Conservation (phyloP, 2,329 filamentous ascomycete genomes). For the Diaporthe humulicola region DNA sequence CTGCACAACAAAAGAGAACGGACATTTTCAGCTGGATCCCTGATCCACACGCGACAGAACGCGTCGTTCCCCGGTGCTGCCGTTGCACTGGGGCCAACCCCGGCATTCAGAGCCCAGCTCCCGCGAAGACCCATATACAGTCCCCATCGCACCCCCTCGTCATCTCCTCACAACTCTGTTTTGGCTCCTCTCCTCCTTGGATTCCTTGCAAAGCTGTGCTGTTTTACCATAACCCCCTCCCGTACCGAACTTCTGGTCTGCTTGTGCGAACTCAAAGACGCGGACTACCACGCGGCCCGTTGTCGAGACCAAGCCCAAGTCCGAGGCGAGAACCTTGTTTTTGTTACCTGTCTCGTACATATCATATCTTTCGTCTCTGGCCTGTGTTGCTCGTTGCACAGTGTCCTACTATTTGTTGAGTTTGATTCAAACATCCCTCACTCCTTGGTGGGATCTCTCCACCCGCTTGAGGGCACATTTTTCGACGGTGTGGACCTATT, state of each 20-base stretch:
- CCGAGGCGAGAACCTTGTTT: conserved; percentile 25
- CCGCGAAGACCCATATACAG: conserved; percentile 30
- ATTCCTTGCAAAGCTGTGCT: conserved; percentile 26
- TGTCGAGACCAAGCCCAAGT: conserved; percentile 2
- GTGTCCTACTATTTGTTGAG: conserved; percentile 7
- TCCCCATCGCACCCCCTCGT: conserved; percentile 29
- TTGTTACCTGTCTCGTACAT: neutral
- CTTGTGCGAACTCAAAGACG: conserved; percentile 12
- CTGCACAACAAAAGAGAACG: conserved; percentile 20
- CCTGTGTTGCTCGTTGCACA: conserved; percentile 11
- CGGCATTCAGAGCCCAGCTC: conserved; percentile 27
- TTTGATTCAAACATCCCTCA: conserved; percentile 9
- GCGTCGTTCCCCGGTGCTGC: conserved; percentile 24
- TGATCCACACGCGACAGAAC: conserved; percentile 35
- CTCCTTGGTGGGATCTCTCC: conserved; percentile 18
- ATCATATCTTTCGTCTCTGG: conserved; percentile 17
- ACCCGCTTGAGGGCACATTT: neutral
- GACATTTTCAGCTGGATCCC: conserved; percentile 26
- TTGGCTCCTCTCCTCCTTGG: conserved; percentile 31
- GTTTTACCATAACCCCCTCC: conserved; percentile 6
- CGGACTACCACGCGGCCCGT: conserved; percentile 13
- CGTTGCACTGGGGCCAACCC: conserved; percentile 19
- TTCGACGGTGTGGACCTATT: neutral
- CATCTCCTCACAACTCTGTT: conserved; percentile 33
- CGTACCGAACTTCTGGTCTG: conserved; percentile 23